Evolutionary conservation across 345 rosid genomes (phyloP).

Genomic region (Carallia pectinifolia): DNA sequence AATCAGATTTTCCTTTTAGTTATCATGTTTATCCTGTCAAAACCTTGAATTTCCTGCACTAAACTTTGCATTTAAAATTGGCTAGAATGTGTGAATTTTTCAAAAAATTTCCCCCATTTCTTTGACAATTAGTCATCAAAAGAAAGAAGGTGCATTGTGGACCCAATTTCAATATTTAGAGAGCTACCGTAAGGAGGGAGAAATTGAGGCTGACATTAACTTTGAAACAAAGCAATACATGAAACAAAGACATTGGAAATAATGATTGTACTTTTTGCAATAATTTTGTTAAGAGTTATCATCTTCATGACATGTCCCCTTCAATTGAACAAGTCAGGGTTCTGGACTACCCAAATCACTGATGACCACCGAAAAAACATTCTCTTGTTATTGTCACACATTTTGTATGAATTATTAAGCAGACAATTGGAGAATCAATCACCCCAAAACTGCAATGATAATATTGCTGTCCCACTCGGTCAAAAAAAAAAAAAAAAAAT

Average conservation of each 20-base stretch:
- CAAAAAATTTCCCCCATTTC: no score
- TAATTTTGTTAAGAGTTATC: neutral
- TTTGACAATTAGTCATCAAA: no score
- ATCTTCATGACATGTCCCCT: slow-evolving; percentile 15
- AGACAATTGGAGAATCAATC: neutral
- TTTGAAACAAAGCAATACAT: slow-evolving; percentile 10
- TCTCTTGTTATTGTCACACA: neutral
- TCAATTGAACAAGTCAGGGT: neutral
- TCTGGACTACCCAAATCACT: neutral
- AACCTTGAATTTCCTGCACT: no score
- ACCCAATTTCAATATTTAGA: neutral
- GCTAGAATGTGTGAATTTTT: no score
- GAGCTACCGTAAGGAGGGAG: neutral
- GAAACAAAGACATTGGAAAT: slow-evolving; percentile 9
- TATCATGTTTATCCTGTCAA: no score
- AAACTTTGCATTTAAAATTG: no score
- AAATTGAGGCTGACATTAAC: neutral
- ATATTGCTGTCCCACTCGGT: neutral
- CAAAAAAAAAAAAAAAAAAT: neutral
- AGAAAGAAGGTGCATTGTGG: neutral
- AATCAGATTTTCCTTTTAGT: no score
- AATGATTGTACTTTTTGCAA: slow-evolving; percentile 10
- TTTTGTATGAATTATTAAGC: neutral
- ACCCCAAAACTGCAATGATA: neutral
- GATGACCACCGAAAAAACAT: neutral